Percentiles rank a stretch among this genome's conserved stretches.
phyloP scores from a whole-genome alignment of 208 protist genomes.

The Sergeia podlipaevii region DNA sequence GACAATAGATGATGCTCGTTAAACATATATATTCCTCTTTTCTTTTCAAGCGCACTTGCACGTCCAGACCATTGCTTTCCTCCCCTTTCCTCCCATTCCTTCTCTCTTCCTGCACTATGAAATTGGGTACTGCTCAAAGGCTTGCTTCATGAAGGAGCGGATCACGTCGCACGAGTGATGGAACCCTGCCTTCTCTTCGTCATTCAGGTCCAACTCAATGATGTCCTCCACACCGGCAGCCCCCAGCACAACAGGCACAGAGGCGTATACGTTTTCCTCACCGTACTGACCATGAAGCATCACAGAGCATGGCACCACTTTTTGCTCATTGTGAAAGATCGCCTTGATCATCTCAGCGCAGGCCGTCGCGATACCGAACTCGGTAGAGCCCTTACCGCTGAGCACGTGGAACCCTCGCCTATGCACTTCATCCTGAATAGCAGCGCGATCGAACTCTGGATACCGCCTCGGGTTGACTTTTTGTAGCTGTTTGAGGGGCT shows the following conservation, averaged over 20 bases:
- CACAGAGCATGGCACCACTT: constrained; percentile 40
- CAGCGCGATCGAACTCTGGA: constrained; percentile 31
- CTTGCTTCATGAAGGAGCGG: constrained; percentile 27
- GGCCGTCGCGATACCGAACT: constrained; percentile 38
- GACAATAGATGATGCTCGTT: too few species aligned
- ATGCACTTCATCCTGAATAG: constrained; percentile 34
- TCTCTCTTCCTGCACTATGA: constrained; percentile 3
- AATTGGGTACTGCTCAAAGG: constrained; percentile 18
- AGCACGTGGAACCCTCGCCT: constrained; percentile 39
- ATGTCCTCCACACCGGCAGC: constrained; percentile 29
- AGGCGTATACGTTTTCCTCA: constrained; percentile 32
- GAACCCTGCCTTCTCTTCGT: constrained; percentile 30
- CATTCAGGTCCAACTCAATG: constrained; percentile 29
- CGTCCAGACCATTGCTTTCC: too few species aligned
- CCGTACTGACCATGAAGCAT: constrained; percentile 38
- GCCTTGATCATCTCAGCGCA: constrained; percentile 33
- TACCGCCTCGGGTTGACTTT: constrained; percentile 28
- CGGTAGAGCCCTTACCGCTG: constrained; percentile 37
- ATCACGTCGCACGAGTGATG: constrained; percentile 31
- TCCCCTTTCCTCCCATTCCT: background rate
- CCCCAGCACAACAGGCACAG: constrained; percentile 32
- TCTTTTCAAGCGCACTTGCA: too few species aligned
- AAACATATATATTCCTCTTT: too few species aligned
- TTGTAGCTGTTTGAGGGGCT: constrained; percentile 32
- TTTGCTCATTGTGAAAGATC: constrained; percentile 41